Conservation (phyloP, 1,139 yeast genomes). For the Nadsonia commutata region DNA sequence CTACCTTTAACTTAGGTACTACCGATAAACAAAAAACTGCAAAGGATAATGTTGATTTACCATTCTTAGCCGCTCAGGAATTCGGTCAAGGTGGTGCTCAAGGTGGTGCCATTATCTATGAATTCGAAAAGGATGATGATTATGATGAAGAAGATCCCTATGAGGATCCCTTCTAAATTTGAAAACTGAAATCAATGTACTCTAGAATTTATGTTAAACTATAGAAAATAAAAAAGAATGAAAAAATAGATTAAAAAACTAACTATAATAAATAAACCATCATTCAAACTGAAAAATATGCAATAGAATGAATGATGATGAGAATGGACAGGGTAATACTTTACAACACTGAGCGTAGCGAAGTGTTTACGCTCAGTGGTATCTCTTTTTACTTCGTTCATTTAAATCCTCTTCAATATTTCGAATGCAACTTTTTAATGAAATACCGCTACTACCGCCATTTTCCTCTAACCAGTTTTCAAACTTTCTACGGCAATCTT, state of each 20-base stretch:
- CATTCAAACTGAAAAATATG: conserved; percentile 1
- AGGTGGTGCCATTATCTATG: conserved; percentile 73
- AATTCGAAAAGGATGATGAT: conserved; percentile 72
- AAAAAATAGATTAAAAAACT: too few relatives aligned
- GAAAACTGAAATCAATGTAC: too few relatives aligned
- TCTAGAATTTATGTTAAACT: too few relatives aligned
- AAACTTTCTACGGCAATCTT: conserved; percentile 26
- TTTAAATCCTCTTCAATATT: conserved; percentile 10
- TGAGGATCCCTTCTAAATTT: conserved; percentile 86
- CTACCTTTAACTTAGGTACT: conserved; percentile 76
- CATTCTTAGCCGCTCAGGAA: conserved; percentile 76
- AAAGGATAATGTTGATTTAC: conserved; percentile 73
- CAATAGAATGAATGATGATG: too few relatives aligned
- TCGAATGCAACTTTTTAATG: conserved; percentile 13
- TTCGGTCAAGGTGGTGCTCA: conserved; percentile 53
- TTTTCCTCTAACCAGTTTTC: conserved; percentile 31
- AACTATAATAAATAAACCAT: not conserved
- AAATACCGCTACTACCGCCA: conserved; percentile 14
- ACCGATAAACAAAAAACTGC: conserved; percentile 63
- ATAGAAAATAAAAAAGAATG: too few relatives aligned
- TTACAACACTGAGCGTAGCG: too few relatives aligned
- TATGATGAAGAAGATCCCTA: conserved; percentile 96
- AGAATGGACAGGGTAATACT: too few relatives aligned
- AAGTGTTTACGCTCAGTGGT: too few relatives aligned
- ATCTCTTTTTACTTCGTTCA: conserved; percentile 5